A percentile compares a stretch with the other conserved stretches of the same genome.
Conservation (phyloP, 305 asterid genomes). For the Fraxinus velutina region DNA sequence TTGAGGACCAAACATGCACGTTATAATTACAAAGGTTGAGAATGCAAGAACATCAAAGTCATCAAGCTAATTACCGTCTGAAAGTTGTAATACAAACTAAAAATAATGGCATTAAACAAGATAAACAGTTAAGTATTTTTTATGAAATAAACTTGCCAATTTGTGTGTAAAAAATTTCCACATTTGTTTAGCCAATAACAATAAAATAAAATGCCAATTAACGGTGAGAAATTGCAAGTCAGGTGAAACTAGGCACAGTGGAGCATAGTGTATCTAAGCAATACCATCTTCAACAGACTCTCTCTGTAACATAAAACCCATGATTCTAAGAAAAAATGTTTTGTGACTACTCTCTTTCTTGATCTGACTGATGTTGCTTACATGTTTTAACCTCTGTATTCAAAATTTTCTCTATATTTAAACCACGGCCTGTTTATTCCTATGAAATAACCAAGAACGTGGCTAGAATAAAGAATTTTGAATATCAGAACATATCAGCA, state of each 20-base stretch:
- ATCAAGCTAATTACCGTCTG: background rate
- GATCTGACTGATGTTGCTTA: background rate
- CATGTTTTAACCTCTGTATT: background rate
- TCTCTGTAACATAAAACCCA: background rate
- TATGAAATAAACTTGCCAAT: background rate
- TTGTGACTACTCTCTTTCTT: background rate
- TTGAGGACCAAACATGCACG: background rate
- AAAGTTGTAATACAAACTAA: background rate
- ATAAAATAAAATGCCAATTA: background rate
- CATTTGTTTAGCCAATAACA: background rate
- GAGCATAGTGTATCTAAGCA: background rate
- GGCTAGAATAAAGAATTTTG: background rate
- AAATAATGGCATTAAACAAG: conserved; percentile 7
- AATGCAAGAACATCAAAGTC: background rate
- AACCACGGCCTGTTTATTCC: background rate
- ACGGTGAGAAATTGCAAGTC: background rate
- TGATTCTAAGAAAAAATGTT: background rate
- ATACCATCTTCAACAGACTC: background rate
- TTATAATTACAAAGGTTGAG: background rate
- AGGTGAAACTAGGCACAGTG: background rate
- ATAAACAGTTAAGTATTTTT: background rate
- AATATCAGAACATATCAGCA: conserved; percentile 7
- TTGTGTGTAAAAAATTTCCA: background rate
- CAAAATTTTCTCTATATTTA: background rate
- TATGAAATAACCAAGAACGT: conserved; percentile 7